Evolutionary conservation across 345 rosid genomes (phyloP).

Genomic region (Psidium friedrichsthalianum): DNA sequence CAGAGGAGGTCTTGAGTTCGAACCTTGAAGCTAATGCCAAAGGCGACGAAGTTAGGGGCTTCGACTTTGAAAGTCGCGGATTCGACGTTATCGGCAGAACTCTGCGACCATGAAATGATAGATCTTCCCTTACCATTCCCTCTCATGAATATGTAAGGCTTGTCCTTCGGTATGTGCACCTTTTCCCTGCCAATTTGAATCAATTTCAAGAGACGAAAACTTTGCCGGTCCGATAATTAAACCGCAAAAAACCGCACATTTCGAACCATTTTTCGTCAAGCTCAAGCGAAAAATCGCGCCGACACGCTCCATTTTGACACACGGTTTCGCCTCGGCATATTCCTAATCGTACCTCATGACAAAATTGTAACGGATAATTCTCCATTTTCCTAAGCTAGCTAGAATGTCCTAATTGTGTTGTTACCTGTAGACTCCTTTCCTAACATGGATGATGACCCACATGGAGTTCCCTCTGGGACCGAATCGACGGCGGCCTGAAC

Average conservation of each 20-base stretch:
- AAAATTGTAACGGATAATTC: background rate
- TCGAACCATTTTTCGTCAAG: background rate
- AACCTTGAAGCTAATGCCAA: slow-evolving; percentile 84
- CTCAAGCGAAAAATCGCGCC: background rate
- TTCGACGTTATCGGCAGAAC: slow-evolving; percentile 45
- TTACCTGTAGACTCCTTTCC: slow-evolving; percentile 81
- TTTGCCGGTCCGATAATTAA: background rate
- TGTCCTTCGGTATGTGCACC: slow-evolving; percentile 54
- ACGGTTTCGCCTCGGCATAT: background rate
- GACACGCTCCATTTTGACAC: fast-evolving
- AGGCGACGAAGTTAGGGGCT: slow-evolving; percentile 58
- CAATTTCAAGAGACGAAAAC: background rate
- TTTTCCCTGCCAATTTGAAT: slow-evolving; percentile 40
- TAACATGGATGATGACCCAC: slow-evolving; percentile 77
- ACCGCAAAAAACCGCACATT: background rate
- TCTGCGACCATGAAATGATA: slow-evolving; percentile 38
- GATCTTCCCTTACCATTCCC: slow-evolving; percentile 92
- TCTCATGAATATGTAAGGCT: slow-evolving; percentile 79
- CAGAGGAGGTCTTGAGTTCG: background rate
- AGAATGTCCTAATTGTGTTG: background rate
- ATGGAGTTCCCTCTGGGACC: slow-evolving; percentile 41
- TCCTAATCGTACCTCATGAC: no score
- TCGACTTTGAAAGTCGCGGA: slow-evolving; percentile 71
- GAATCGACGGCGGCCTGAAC: slow-evolving; percentile 72
- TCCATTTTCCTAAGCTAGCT: background rate